Evolutionary conservation across 2,329 filamentous ascomycete genomes (phyloP), one percentile per base, ranked within the genome.

Genomic region (Aspergillus arachidicola): DNA sequence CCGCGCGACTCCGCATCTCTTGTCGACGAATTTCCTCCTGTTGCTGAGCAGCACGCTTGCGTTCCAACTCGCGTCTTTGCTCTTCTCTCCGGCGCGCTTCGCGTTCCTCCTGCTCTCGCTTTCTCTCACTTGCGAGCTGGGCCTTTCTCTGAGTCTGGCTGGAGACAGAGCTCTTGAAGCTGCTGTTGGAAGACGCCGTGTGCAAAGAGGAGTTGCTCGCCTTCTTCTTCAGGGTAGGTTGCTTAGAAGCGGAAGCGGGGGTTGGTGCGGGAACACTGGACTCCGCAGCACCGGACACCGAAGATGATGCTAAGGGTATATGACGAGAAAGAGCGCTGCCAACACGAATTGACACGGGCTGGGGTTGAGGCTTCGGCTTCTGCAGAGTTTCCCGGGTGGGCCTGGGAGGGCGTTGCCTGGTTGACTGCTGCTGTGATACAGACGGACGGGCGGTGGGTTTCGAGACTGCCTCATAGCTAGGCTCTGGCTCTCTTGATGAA

Each of bases 21-120:
- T 88, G 87, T 46, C 83, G 84, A 66, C 90, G 88, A 19, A 81
- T 80, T 67, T 92, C 89, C 59, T 86, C 83, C 60, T 86, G 75
- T 60, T 76, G 73, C 58, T 82, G 79, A 43, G 86, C 87, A 55
- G 87, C 86, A 63, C 91, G 86, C 79, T 93, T 93, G 55, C 91
- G 88, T 74, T 96, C 93, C 38, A 91, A 81, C 71, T 96, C 92
- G 19, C 89, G 86, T 78, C 96, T 97, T 43, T 90, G 89, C 23
- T 96, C 91, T 10, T 89, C 89, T 72, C 92, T 94, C 57, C 89
- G 87, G 71, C 93, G 89, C 16, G 88, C 87, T 67, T 93, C 91
- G 55, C 89, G 87, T 73, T 96, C 92, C 70, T 96, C 93, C 74
- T 87, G 90, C 75, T 96, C 93, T 74, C 91, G 94, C 77, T 93